These are phyloP conservation scores for Apiotrichum mycotoxinovorans DNA, from an alignment of 1,284 basidiomycete genomes.

Conservation along the genomic window DNA sequence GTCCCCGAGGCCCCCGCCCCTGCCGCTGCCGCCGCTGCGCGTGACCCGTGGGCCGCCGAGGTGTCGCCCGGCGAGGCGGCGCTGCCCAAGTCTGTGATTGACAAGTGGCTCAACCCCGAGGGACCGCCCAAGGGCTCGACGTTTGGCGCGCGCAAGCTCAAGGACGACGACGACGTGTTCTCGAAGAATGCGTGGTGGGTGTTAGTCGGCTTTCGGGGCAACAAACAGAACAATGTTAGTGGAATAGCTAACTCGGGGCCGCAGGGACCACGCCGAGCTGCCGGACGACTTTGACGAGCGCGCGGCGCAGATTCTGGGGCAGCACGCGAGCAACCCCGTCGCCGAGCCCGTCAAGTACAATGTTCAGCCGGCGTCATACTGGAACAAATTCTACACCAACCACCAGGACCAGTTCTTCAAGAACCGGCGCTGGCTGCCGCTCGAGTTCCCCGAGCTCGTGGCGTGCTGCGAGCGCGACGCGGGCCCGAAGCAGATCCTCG, in stretches of 20 bases:
- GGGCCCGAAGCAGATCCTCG: constrained; percentile 69
- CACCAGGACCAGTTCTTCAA: constrained; percentile 78
- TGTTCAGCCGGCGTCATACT: constrained; percentile 51
- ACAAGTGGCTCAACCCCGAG: constrained; percentile 46
- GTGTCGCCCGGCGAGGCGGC: constrained; percentile 19
- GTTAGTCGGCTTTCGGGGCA: neutral
- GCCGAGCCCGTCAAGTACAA: constrained; percentile 52
- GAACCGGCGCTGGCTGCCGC: constrained; percentile 87
- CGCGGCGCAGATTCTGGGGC: constrained; percentile 64
- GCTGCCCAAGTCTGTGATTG: constrained; percentile 28
- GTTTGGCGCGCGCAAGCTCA: constrained; percentile 45
- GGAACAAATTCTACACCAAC: constrained; percentile 85
- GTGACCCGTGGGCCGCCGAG: constrained; percentile 8
- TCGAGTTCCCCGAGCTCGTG: constrained; percentile 84
- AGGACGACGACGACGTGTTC: constrained; percentile 44
- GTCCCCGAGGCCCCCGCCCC: neutral
- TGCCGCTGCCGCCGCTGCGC: neutral
- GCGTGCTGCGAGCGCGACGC: constrained; percentile 66
- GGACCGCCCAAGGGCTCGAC: constrained; percentile 44
- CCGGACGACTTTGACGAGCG: constrained; percentile 69
- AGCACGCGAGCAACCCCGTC: constrained; percentile 67
- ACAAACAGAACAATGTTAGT: neutral
- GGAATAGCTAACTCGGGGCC: neutral
- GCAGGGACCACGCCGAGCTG: constrained; percentile 78
- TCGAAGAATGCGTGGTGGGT: constrained; percentile 49